A percentile compares a stretch with the other conserved stretches of the same genome.
Evolutionary conservation across 805 yeast genomes (phyloP).

Genomic region (Metschnikowia gruessii): DNA sequence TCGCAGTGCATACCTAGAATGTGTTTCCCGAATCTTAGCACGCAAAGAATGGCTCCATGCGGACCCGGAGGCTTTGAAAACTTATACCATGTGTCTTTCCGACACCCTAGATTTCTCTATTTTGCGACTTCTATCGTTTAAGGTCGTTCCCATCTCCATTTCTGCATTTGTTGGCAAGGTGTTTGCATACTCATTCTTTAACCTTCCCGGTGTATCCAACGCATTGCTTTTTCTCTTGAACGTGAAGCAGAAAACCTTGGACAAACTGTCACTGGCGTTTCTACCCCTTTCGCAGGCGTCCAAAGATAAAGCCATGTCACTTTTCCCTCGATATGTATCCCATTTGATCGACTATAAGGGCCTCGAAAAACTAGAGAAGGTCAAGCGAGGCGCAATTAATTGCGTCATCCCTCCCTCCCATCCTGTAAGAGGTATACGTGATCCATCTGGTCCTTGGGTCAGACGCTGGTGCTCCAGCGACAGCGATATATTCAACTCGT

Average conservation of each 20-base stretch:
- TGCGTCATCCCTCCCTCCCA: constrained; percentile 40
- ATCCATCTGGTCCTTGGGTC: constrained; percentile 63
- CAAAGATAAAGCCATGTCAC: constrained; percentile 4
- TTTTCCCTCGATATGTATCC: constrained; percentile 32
- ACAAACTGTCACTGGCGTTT: constrained; percentile 17
- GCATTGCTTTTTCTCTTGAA: constrained; percentile 56
- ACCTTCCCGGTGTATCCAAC: constrained; percentile 52
- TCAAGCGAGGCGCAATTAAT: constrained; percentile 30
- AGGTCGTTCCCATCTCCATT: constrained; percentile 51
- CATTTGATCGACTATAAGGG: constrained; percentile 35
- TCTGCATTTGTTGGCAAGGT: constrained; percentile 70
- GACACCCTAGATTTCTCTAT: constrained; percentile 55
- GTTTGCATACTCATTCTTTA: constrained; percentile 60
- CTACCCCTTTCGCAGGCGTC: constrained; percentile 2
- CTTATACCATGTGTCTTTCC: constrained; percentile 38
- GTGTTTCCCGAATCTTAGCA: constrained; percentile 49
- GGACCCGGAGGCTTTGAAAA: constrained; percentile 24
- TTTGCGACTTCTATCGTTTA: constrained; percentile 43
- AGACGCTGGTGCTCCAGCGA: constrained; percentile 57
- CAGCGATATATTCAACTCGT: constrained; percentile 57
- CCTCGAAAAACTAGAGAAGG: constrained; percentile 28
- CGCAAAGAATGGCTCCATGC: constrained; percentile 44
- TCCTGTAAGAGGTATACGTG: constrained; percentile 48
- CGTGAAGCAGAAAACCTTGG: constrained; percentile 48
- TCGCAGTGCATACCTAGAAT: constrained; percentile 52